phyloP scores from a whole-genome alignment of 2,329 filamentous ascomycete species.

The Colletotrichum gloeosporioides region DNA sequence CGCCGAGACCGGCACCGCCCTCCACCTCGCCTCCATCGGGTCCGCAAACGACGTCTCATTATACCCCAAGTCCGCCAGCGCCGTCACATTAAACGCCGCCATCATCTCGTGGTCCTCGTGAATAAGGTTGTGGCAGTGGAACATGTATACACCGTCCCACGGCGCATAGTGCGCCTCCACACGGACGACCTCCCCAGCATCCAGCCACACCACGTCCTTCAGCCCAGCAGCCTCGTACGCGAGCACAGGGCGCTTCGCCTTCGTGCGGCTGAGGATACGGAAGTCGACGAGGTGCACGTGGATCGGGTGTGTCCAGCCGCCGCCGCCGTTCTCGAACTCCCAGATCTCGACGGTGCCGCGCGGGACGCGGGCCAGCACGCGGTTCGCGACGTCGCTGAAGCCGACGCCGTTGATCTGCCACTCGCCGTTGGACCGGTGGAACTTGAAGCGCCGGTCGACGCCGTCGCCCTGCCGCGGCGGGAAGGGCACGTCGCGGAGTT shows the following conservation, averaged over 20 bases:
- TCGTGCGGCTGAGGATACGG: conserved; percentile 53
- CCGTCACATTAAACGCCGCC: conserved; percentile 49
- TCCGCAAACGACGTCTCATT: conserved; percentile 39
- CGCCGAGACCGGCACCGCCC: conserved; percentile 17
- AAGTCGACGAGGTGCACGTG: conserved; percentile 67
- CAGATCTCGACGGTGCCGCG: conserved; percentile 54
- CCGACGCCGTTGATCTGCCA: conserved; percentile 59
- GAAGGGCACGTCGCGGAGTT: conserved; percentile 42
- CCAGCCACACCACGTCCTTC: conserved; percentile 64
- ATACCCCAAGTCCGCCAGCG: conserved; percentile 42
- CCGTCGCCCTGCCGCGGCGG: conserved; percentile 35
- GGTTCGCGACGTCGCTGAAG: conserved; percentile 50
- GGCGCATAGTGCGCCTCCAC: conserved; percentile 58
- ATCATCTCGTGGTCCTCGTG: conserved; percentile 54
- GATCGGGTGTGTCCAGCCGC: conserved; percentile 57
- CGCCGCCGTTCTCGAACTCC: conserved; percentile 54
- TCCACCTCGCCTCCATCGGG: conserved; percentile 41
- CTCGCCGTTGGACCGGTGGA: conserved; percentile 46
- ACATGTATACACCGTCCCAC: conserved; percentile 58
- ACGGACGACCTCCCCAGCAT: conserved; percentile 51
- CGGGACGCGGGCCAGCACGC: conserved; percentile 52
- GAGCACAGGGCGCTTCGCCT: conserved; percentile 44
- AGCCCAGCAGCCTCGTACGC: conserved; percentile 60
- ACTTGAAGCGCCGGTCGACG: conserved; percentile 50
- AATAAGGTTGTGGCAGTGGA: conserved; percentile 52